Base-by-base conservation (phyloP, 2,329 filamentous ascomycete genomes). In the Albophoma yamanashiensis region DNA sequence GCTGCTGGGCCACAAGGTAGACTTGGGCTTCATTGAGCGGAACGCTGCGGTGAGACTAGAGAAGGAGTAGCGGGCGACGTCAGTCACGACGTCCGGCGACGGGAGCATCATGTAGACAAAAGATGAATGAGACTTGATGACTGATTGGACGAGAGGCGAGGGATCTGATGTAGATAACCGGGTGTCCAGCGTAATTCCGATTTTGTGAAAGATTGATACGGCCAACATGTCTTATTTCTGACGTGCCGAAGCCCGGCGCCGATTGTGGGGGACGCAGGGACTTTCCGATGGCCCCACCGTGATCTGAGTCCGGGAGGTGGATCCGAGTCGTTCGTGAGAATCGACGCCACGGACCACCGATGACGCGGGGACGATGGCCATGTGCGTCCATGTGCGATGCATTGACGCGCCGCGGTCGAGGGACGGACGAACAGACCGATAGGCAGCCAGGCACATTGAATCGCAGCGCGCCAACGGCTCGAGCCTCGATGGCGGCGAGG, bases 1-100 rank as follows among this genome's bases (percentile, higher is more conserved):
- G 75, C 77, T 97, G 69, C 79, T 99, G 59, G 93, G 93, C 17
- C 93, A 99, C 79, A 96, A 96, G 79, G 92, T 97, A 50, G 92
- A 97, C 76, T 77, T 97, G 71, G 86, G 86, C 70, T 97, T 97
- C 78, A 92, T 99, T 67, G 88, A 95, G 79, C 86, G 82, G 66
- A 97, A 96, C 75, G 87, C 93, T 14, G 94, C 93, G 25, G 92
- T 97, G 62, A 83, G 93, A 74, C 79, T 97, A 72, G 90, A 95
- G 68, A 93, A 92, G 79, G 84, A 91, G 67, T 93, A 85, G 40
- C 1, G 6, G 34, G 34, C 20, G 45, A 31, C n/a, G 31, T 15
- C 27, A 20, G 27, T 31, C 17, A 20, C 15, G 15, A 20, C 6
- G 42, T n/a, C n/a, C n/a, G 50, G 17, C 9, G 27, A 11, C 0